A percentile compares a stretch with the other conserved stretches of the same genome.
Conservation (phyloP, 2,329 filamentous ascomycete species). For the Arthroderma sp. region DNA sequence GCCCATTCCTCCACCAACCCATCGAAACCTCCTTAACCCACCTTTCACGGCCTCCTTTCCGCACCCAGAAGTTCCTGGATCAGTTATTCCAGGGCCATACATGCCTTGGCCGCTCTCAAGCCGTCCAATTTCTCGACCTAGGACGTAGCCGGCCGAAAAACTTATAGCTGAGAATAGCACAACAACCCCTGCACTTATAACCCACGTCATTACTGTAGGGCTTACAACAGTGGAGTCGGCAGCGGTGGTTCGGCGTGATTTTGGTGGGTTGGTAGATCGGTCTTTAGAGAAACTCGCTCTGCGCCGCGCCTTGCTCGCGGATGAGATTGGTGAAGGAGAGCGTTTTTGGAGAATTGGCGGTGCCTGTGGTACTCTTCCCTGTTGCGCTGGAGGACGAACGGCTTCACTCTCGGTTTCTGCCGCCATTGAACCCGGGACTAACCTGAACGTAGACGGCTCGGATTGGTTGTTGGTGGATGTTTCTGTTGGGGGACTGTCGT, state of each 20-base stretch:
- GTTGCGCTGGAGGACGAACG: slow-evolving; percentile 10
- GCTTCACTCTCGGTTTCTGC: slow-evolving; percentile 19
- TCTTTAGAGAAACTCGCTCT: slow-evolving; percentile 26
- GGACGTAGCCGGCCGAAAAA: slow-evolving; percentile 51
- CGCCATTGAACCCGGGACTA: slow-evolving; percentile 48
- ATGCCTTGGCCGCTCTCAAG: slow-evolving; percentile 31
- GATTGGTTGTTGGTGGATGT: slow-evolving; percentile 11
- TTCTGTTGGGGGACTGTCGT: slow-evolving; percentile 19
- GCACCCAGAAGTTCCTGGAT: slow-evolving; percentile 19
- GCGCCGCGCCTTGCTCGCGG: slow-evolving; percentile 11
- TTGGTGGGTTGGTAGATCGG: slow-evolving; percentile 22
- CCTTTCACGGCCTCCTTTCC: slow-evolving; percentile 34
- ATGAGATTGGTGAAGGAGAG: slow-evolving; percentile 13
- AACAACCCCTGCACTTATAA: slow-evolving; percentile 51
- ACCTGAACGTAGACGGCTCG: slow-evolving; percentile 41
- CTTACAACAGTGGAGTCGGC: slow-evolving; percentile 30
- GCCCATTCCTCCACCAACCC: slow-evolving; percentile 25
- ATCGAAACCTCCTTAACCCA: slow-evolving; percentile 30
- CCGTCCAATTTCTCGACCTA: slow-evolving; percentile 46
- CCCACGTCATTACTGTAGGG: slow-evolving; percentile 52
- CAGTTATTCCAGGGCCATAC: slow-evolving; percentile 15
- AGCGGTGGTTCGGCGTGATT: slow-evolving; percentile 18
- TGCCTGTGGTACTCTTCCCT: neutral
- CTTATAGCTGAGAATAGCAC: slow-evolving; percentile 51
- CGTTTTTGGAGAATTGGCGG: slow-evolving; percentile 8